These are phyloP conservation scores for Chaetomiaceae sp. DNA, from an alignment of 2,329 filamentous ascomycete species.

Conservation along the genomic window DNA sequence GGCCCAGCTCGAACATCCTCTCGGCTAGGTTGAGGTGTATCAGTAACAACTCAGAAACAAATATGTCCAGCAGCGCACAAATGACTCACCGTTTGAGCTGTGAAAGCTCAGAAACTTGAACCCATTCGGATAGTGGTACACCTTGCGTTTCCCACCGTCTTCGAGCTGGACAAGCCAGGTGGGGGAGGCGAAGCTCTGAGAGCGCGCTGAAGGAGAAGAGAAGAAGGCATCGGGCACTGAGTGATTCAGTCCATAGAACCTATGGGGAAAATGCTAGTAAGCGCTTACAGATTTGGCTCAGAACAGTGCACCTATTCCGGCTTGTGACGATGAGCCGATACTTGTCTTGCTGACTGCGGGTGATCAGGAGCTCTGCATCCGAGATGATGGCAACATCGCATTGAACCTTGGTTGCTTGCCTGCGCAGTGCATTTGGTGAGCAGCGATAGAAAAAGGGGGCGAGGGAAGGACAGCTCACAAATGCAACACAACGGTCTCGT, in stretches of 20 bases:
- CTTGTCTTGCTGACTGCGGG: slow-evolving; percentile 14
- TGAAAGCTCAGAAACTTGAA: slow-evolving; percentile 13
- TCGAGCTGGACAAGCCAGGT: slow-evolving; percentile 18
- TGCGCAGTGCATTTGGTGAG: not conserved
- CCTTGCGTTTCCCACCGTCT: not conserved
- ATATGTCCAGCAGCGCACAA: not conserved
- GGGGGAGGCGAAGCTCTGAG: not conserved
- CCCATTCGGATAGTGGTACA: slow-evolving; percentile 14
- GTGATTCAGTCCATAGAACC: not conserved
- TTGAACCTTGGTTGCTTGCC: slow-evolving; percentile 23
- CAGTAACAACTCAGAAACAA: too few relatives aligned
- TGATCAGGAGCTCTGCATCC: slow-evolving; percentile 25
- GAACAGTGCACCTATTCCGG: slow-evolving; percentile 24
- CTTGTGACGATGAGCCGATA: slow-evolving; percentile 25
- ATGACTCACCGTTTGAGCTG: not conserved
- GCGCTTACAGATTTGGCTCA: slow-evolving; percentile 22
- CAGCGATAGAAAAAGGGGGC: not conserved
- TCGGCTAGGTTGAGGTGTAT: not conserved
- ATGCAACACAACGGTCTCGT: slow-evolving; percentile 15
- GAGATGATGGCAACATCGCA: slow-evolving; percentile 24
- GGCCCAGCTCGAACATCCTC: slow-evolving; percentile 6
- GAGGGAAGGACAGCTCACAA: too few relatives aligned
- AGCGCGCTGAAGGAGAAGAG: not conserved
- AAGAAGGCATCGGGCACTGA: slow-evolving; percentile 1
- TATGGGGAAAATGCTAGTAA: not conserved